These are phyloP conservation scores for Talaromyces sp. DNA, from an alignment of 2,329 filamentous ascomycete species.

Conservation along the genomic window DNA sequence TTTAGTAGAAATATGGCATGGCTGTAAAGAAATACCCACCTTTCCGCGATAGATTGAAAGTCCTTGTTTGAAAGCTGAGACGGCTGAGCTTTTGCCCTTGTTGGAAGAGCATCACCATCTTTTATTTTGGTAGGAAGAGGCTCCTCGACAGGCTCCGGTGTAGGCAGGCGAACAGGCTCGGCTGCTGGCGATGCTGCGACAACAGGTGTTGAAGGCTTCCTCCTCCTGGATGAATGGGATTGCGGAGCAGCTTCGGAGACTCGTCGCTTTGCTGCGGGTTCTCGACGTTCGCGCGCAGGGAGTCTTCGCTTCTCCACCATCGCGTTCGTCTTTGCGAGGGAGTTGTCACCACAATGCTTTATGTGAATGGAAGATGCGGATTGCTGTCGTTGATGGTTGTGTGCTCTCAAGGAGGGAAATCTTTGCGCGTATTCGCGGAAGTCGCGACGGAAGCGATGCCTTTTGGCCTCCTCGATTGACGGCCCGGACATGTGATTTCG, in stretches of 20 bases:
- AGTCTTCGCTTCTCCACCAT: constrained; percentile 41
- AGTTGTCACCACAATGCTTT: background rate
- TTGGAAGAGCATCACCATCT: constrained; percentile 51
- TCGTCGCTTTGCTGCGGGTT: constrained; percentile 38
- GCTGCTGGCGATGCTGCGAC: constrained; percentile 21
- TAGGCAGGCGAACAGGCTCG: constrained; percentile 17
- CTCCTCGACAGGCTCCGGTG: constrained; percentile 27
- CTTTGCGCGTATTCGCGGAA: background rate
- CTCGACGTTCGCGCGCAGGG: constrained; percentile 38
- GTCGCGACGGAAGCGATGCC: background rate
- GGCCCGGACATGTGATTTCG: background rate
- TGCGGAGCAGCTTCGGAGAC: constrained; percentile 32
- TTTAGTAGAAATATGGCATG: constrained; percentile 14
- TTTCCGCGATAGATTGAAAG: constrained; percentile 56
- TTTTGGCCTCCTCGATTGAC: background rate
- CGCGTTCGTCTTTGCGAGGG: background rate
- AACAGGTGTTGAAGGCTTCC: constrained; percentile 28
- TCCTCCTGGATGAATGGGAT: constrained; percentile 25
- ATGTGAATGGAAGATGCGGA: background rate
- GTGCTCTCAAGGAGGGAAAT: background rate
- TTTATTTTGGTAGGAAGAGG: constrained; percentile 48
- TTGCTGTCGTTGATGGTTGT: background rate
- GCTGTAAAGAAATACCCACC: constrained; percentile 24
- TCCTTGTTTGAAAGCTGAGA: constrained; percentile 45
- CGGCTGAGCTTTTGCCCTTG: constrained; percentile 44